Evolutionary conservation across 2,329 filamentous ascomycete genomes (phyloP).

Genomic region (Alternaria novae-zelandiae): DNA sequence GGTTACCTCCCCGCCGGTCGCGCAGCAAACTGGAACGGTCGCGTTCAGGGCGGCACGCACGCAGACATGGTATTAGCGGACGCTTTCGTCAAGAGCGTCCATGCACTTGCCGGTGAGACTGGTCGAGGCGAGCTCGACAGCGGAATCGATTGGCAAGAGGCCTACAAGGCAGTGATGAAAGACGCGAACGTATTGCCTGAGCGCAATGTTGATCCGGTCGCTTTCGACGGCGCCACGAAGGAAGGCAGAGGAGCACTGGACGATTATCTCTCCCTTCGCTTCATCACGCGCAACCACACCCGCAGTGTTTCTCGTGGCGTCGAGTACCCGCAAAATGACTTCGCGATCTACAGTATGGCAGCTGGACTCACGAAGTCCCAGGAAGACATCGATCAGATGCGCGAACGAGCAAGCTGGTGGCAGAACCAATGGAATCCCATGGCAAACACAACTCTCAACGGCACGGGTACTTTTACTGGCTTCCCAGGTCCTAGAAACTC

Average conservation of each 20-base stretch:
- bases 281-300: constrained; percentile 44
- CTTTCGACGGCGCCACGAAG: constrained; percentile 33
- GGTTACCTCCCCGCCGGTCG: constrained; percentile 46
- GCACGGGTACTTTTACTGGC: constrained; percentile 58
- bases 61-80: constrained; percentile 42
- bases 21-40: constrained; percentile 43
- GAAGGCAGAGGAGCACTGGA: constrained; percentile 28
- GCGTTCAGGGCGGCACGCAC: constrained; percentile 44
- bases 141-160: constrained; percentile 42
- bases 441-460: constrained; percentile 42
- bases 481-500: constrained; percentile 71
- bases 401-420: constrained; percentile 66
- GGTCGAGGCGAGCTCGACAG: constrained; percentile 7
- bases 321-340: constrained; percentile 47
- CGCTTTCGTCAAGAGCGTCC: constrained; percentile 42
- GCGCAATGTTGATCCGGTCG: constrained; percentile 33
- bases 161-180: constrained; percentile 43
- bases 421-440: constrained; percentile 63
- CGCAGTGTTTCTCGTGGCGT: constrained; percentile 41
- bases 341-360: constrained; percentile 67
- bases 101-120: constrained; percentile 3
- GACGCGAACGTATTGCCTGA: constrained; percentile 42
- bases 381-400: constrained; percentile 62
- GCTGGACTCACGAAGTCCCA: constrained; percentile 56
- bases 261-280: constrained; percentile 42